phyloP scores from a whole-genome alignment of 495 filamentous ascomycete species.

The Penicillium ucsense region DNA sequence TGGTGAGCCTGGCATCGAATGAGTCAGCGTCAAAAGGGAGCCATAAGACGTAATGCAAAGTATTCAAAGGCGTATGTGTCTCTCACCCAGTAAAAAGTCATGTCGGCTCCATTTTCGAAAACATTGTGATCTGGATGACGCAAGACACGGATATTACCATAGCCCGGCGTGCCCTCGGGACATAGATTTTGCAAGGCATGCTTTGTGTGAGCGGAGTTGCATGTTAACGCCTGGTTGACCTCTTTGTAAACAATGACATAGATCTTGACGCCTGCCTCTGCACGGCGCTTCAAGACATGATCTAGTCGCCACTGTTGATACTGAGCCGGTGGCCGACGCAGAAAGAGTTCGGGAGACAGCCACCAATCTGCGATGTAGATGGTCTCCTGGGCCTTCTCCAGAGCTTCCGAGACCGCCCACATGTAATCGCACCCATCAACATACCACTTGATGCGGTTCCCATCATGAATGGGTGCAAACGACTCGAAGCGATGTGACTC shows the following conservation, averaged over 20 bases:
- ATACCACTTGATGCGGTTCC: constrained; percentile 94
- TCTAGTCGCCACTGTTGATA: constrained; percentile 88
- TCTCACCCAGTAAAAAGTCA: constrained; percentile 91
- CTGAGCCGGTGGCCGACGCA: constrained; percentile 69
- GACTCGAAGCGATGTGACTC: constrained; percentile 76
- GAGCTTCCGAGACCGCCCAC: constrained; percentile 78
- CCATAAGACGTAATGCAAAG: no score
- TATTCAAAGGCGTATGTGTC: no score
- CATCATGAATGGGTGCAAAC: constrained; percentile 75
- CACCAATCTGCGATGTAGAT: constrained; percentile 98
- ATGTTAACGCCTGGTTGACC: constrained; percentile 71
- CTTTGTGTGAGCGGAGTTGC: constrained; percentile 90
- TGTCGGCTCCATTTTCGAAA: constrained; percentile 86
- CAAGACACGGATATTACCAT: constrained; percentile 83
- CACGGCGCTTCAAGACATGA: constrained; percentile 72
- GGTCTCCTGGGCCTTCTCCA: constrained; percentile 79
- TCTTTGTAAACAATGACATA: constrained; percentile 93
- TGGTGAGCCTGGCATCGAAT: constrained; percentile 66
- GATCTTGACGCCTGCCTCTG: constrained; percentile 90
- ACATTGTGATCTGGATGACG: constrained; percentile 94
- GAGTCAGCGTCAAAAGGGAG: not conserved
- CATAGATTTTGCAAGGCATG: constrained; percentile 73
- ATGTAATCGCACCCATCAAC: constrained; percentile 90
- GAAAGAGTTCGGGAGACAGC: constrained; percentile 86
- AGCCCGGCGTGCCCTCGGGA: constrained; percentile 65